A percentile compares a stretch with the other conserved stretches of the same genome.
phyloP scores from a whole-genome alignment of 768 basidiomycete species.

The Lentinula edodes region DNA sequence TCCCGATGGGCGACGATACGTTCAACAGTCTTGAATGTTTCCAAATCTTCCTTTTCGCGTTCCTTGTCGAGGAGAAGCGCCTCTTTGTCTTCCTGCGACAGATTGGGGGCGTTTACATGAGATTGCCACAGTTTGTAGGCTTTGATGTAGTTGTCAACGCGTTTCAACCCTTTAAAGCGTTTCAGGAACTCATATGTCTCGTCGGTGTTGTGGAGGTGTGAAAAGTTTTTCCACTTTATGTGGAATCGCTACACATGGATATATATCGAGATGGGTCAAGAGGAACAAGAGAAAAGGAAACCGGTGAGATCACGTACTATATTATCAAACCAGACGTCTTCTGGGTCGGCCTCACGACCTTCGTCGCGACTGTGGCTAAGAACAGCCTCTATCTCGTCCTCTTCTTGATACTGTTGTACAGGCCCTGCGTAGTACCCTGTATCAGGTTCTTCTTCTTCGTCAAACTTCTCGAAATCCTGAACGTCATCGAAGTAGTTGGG shows the following conservation, averaged over 20 bases:
- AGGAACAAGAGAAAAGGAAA: slow-evolving; percentile 4
- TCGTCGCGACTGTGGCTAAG: slow-evolving; percentile 85
- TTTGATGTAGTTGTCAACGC: slow-evolving; percentile 99
- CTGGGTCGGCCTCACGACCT: slow-evolving; percentile 64
- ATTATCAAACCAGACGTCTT: slow-evolving; percentile 85
- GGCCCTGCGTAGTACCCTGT: slow-evolving; percentile 53
- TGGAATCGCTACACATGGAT: slow-evolving; percentile 74
- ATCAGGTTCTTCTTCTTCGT: slow-evolving; percentile 55
- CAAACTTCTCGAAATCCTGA: slow-evolving; percentile 70
- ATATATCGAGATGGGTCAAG: slow-evolving; percentile 5
- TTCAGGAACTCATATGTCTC: slow-evolving; percentile 96
- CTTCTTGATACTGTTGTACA: slow-evolving; percentile 51
- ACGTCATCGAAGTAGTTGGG: slow-evolving; percentile 84
- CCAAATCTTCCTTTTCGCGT: slow-evolving; percentile 85
- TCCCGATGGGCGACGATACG: slow-evolving; percentile 81
- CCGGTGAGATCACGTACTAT: slow-evolving; percentile 45
- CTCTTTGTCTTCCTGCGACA: slow-evolving; percentile 86
- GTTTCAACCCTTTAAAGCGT: slow-evolving; percentile 91
- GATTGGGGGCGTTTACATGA: slow-evolving; percentile 54
- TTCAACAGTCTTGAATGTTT: slow-evolving; percentile 88
- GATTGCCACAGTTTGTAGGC: slow-evolving; percentile 72
- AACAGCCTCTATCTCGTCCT: slow-evolving; percentile 90
- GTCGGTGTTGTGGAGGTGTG: slow-evolving; percentile 98
- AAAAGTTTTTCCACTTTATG: slow-evolving; percentile 99
- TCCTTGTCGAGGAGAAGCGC: slow-evolving; percentile 86